A percentile compares a stretch with the other conserved stretches of the same genome.
phyloP scores from a whole-genome alignment of 1,284 basidiomycete species.

The Fomitopsis pinicola region DNA sequence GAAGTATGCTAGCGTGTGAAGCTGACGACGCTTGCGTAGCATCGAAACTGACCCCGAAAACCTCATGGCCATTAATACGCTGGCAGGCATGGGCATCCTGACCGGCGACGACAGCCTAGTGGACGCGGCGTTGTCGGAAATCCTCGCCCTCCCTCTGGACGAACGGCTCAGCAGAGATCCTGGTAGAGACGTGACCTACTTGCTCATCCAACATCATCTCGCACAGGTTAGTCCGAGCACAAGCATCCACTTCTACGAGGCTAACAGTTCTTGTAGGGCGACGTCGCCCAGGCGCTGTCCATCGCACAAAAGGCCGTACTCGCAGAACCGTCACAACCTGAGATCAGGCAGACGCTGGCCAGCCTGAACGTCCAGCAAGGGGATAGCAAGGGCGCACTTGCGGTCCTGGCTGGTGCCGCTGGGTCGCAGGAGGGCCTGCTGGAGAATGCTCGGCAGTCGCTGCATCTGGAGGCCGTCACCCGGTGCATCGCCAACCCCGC shows the following conservation, averaged over 20 bases:
- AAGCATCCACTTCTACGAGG: not conserved
- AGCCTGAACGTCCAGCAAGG: conserved; percentile 47
- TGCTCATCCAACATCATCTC: conserved; percentile 65
- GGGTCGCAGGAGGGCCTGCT: conserved; percentile 25
- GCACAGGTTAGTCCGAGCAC: conserved; percentile 45
- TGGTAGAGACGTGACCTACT: conserved; percentile 56
- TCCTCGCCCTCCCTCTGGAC: conserved; percentile 63
- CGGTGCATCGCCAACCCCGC: conserved; percentile 24
- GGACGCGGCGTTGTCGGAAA: conserved; percentile 85
- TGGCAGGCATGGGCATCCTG: conserved; percentile 85
- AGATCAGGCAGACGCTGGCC: conserved; percentile 49
- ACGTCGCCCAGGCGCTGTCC: conserved; percentile 44
- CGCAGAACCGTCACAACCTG: conserved; percentile 47
- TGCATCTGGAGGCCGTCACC: conserved; percentile 41
- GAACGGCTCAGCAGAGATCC: conserved; percentile 63
- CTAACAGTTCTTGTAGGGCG: conserved; percentile 33
- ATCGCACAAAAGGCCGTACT: conserved; percentile 54
- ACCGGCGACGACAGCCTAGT: conserved; percentile 77
- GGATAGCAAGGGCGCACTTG: conserved; percentile 36
- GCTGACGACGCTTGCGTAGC: conserved; percentile 30
- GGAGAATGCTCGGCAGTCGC: conserved; percentile 31
- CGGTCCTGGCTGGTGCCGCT: conserved; percentile 28
- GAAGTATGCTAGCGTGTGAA: not conserved
- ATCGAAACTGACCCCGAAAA: conserved; percentile 69
- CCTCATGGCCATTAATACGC: conserved; percentile 73